Evolutionary conservation across 768 basidiomycete species (phyloP).

Genomic region (Suillus luteus): DNA sequence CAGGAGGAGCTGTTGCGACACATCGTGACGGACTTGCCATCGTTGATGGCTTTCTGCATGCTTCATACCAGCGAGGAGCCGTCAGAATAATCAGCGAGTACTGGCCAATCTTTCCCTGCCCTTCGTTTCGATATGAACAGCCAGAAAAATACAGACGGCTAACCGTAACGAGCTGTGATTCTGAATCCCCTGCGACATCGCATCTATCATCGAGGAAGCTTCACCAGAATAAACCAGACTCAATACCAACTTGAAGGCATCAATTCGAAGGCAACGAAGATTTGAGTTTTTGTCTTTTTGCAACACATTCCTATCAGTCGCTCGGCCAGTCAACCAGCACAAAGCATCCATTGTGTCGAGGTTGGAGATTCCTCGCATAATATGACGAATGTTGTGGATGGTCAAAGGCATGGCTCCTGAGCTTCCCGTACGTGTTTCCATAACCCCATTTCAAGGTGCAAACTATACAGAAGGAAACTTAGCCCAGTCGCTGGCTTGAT

Average conservation of each 20-base stretch:
- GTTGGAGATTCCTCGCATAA: neutral
- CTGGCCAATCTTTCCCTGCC: neutral
- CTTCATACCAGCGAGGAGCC: neutral
- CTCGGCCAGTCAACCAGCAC: neutral
- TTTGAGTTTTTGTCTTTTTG: neutral
- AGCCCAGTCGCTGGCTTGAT: neutral
- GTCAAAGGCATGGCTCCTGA: neutral
- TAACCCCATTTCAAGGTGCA: neutral
- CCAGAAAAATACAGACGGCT: neutral
- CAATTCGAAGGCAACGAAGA: neutral
- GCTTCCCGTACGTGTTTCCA: neutral
- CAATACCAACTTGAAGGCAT: neutral
- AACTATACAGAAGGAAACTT: neutral
- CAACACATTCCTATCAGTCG: neutral
- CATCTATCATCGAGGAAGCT: neutral
- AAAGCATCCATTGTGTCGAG: neutral
- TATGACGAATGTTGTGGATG: neutral
- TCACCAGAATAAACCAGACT: neutral
- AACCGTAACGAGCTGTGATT: neutral
- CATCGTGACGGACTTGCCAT: neutral
- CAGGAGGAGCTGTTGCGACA: neutral
- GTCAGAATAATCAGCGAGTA: neutral
- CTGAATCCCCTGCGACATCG: neutral
- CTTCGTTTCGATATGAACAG: neutral
- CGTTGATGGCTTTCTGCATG: neutral